Percentiles rank a stretch among this genome's conserved stretches.
phyloP scores from a whole-genome alignment of 768 basidiomycete species.

The Mrakia blollopis region DNA sequence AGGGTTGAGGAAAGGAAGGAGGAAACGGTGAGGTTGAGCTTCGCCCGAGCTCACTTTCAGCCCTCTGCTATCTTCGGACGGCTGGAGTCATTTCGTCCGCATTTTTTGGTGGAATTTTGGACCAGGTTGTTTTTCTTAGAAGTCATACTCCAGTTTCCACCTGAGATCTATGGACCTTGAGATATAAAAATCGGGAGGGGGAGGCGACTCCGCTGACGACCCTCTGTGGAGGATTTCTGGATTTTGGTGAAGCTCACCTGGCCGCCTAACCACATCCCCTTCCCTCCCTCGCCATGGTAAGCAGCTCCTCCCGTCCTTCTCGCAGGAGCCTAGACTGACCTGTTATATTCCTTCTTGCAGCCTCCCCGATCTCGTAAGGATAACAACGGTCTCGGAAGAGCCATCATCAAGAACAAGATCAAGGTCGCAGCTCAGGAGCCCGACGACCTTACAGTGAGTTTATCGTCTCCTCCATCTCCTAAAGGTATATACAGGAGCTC shows the following conservation, averaged over 20 bases:
- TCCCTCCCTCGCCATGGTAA: slow-evolving; percentile 1
- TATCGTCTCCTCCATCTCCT: slow-evolving; percentile 22
- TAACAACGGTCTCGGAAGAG: slow-evolving; percentile 71
- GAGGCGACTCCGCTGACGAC: no score
- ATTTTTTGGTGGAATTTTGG: background rate
- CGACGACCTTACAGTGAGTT: slow-evolving; percentile 55
- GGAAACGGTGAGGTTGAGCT: background rate
- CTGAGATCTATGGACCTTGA: no score
- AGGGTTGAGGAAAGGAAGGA: background rate
- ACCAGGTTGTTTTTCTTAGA: no score
- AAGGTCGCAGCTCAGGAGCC: slow-evolving; percentile 56
- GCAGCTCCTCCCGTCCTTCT: background rate
- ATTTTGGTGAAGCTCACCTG: background rate
- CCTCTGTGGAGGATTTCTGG: background rate
- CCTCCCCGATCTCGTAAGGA: slow-evolving; percentile 40
- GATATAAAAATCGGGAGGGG: no score
- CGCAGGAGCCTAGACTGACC: background rate
- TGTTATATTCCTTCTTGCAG: background rate
- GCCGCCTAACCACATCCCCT: background rate
- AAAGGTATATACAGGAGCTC: slow-evolving; percentile 8
- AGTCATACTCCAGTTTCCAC: no score
- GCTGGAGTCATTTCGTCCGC: background rate
- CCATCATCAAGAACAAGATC: slow-evolving; percentile 86
- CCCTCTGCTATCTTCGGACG: background rate
- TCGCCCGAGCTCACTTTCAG: background rate